These are phyloP conservation scores for Collybiopsis confluens DNA, from an alignment of 768 basidiomycete species.

Conservation along the genomic window DNA sequence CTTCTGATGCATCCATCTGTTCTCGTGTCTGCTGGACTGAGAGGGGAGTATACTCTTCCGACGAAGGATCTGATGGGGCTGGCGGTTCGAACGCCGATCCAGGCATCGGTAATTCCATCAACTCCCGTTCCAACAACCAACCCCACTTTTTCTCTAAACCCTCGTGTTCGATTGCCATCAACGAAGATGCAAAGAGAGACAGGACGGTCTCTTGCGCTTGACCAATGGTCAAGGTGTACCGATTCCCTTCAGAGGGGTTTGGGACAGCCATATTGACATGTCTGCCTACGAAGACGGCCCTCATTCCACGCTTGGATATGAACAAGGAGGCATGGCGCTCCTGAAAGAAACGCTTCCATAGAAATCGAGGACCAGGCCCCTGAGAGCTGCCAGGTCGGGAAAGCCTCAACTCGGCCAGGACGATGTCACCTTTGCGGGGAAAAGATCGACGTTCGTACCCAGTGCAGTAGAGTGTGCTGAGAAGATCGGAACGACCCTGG, in stretches of 20 bases:
- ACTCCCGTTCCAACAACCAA: constrained; percentile 11
- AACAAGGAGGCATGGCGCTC: constrained; percentile 17
- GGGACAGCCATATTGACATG: constrained; percentile 13
- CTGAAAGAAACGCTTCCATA: constrained; percentile 18
- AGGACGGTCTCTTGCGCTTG: constrained; percentile 18
- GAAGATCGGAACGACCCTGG: constrained; percentile 14
- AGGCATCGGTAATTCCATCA: neutral
- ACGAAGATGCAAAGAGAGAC: constrained; percentile 11
- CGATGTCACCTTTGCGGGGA: constrained; percentile 13
- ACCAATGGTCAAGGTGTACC: constrained; percentile 12
- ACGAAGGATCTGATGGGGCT: neutral
- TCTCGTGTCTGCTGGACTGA: neutral
- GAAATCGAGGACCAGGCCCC: neutral
- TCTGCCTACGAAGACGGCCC: constrained; percentile 13
- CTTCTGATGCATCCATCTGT: neutral
- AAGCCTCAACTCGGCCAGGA: constrained; percentile 18
- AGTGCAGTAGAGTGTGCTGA: constrained; percentile 20
- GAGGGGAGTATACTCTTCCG: neutral
- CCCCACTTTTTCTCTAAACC: constrained; percentile 17
- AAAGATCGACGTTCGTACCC: constrained; percentile 15
- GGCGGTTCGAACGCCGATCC: neutral
- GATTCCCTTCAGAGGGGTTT: neutral
- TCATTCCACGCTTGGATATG: constrained; percentile 17
- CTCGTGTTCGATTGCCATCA: constrained; percentile 18
- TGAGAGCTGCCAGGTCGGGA: constrained; percentile 8